Base-by-base conservation (phyloP, 2,329 filamentous ascomycete genomes). In the Neopestalotiopsis clavispora region DNA sequence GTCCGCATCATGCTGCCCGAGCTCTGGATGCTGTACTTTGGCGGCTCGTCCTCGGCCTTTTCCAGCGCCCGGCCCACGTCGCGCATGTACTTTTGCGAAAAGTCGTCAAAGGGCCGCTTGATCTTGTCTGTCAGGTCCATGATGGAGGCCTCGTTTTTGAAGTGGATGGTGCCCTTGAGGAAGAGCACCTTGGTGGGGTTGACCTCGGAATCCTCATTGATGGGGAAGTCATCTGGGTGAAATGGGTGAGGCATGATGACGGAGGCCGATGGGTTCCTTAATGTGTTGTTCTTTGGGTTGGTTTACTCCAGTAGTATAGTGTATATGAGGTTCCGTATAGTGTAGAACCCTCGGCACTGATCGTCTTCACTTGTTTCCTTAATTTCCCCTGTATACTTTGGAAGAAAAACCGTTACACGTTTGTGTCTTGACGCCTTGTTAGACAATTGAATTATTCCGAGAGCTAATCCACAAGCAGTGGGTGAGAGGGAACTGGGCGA, bases 1-100 rank as follows among this genome's bases (percentile, higher is more conserved):
- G 77, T 79, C 14, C 77, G 77, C 77, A 79, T 79, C 77, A 79
- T 79, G 74, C 78, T 76, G n/a, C 77, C 77, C 71, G 73, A 74
- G 63, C 73, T 75, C 65, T 69, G 71, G 70, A 79, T 74, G 67
- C 74, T 69, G 75, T 75, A 78, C 23, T 62, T 67, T 1, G 75
- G 74, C 58, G 61, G 42, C n/a, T 68, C 66, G 60, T 68, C 64
- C 49, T 64, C 56, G n/a, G 71, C 69, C 71, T 76, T 73, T 28
- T 70, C 62, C 40, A 72, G 72, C 12, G 70, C 72, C 30, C 69
- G 60, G 67, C 71, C 68, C 17, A 71, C 73, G 32, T 74, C 76
- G 66, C 75, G 72, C 7, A 78, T 72, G 71, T 77, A 78, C 3
- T 71, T 72, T 66, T 75, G 72, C 71, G 71, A 74, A 72, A 79